Conservation (phyloP, 2,329 filamentous ascomycete species). For the Cercospora beticola region DNA sequence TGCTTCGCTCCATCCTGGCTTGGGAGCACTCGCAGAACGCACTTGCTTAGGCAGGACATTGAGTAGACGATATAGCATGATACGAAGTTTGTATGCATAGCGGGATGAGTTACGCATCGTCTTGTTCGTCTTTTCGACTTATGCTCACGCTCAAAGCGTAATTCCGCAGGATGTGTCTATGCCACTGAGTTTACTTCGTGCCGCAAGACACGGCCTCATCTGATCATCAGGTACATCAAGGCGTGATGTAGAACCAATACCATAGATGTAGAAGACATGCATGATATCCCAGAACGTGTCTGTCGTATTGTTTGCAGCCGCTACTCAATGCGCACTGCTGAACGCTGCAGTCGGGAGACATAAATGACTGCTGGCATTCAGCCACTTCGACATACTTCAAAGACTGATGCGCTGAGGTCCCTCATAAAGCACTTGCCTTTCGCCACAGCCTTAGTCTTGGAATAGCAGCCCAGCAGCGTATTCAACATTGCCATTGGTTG, state of each 20-base stretch:
- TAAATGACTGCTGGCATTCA: background rate
- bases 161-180: background rate
- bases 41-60: background rate
- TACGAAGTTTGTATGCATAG: background rate
- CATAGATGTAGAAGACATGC: background rate
- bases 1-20: background rate
- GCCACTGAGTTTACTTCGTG: background rate
- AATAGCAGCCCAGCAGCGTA: conserved; percentile 51
- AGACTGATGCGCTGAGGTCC: background rate
- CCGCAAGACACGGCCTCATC: background rate
- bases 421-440: background rate
- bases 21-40: background rate
- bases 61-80: background rate
- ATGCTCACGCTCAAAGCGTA: background rate
- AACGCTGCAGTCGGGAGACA: background rate
- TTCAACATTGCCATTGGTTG: conserved; percentile 51
- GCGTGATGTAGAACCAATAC: background rate
- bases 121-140: background rate
- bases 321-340: background rate
- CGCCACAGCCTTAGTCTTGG: conserved; percentile 35
- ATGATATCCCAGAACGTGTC: background rate
- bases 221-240: background rate
- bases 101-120: background rate
- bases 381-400: background rate
- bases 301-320: background rate